Conservation (phyloP, 1,139 yeast genomes). For the Magnusiomyces fungicola region DNA sequence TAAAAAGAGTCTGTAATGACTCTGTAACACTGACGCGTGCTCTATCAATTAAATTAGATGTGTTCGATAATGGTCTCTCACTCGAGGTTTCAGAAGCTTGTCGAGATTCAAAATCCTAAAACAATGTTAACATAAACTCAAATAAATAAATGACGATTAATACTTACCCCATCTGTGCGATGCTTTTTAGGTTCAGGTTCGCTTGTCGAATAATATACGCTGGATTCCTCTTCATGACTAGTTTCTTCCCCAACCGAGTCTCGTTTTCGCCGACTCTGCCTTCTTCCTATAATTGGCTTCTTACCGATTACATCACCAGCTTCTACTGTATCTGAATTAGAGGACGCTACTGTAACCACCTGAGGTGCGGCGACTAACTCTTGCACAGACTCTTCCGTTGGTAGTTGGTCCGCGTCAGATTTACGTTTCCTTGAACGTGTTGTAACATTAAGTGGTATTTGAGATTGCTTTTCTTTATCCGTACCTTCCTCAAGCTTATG, state of each 20-base stretch:
- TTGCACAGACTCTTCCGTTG: neutral
- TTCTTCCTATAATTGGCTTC: neutral
- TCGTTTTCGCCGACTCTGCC: neutral
- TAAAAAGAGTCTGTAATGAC: conserved; percentile 34
- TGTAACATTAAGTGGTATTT: neutral
- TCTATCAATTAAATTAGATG: neutral
- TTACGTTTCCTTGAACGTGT: neutral
- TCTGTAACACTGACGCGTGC: conserved; percentile 39
- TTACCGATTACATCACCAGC: too few species aligned
- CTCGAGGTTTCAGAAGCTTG: neutral
- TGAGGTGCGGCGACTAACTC: neutral
- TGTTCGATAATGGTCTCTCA: neutral
- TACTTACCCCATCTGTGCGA: neutral
- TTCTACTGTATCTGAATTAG: neutral
- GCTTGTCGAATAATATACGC: neutral
- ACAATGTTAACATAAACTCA: too few species aligned
- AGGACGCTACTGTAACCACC: neutral
- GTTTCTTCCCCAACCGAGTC: neutral
- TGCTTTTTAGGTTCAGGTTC: neutral
- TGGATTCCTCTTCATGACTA: neutral
- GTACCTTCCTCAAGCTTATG: neutral
- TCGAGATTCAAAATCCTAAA: neutral
- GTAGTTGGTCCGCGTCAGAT: neutral
- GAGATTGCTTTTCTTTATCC: neutral
- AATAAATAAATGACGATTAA: neutral